phyloP scores from a whole-genome alignment of 345 rosid species.

The Adansonia digitata region DNA sequence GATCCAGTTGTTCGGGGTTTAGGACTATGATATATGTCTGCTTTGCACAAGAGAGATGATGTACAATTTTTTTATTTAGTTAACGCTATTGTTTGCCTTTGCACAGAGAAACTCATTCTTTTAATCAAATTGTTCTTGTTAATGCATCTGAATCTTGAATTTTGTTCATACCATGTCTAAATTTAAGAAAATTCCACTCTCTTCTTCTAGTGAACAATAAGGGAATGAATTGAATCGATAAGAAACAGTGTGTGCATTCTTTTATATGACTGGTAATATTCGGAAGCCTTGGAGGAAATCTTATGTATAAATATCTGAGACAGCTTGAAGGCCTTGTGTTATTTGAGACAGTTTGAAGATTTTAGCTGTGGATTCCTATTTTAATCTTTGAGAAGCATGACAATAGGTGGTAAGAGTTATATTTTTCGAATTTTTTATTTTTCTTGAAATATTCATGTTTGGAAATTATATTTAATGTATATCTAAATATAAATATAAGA shows the following conservation, averaged over 20 bases:
- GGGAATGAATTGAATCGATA: neutral
- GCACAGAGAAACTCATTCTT: constrained; percentile 23
- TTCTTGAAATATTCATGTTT: too few species aligned
- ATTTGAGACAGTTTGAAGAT: neutral
- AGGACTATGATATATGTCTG: neutral
- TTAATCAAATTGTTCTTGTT: constrained; percentile 17
- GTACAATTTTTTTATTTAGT: constrained; percentile 9
- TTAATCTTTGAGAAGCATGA: too few species aligned
- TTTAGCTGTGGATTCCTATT: neutral
- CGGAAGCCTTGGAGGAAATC: neutral
- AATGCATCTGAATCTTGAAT: neutral
- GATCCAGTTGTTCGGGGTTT: neutral
- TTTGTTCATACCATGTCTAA: neutral
- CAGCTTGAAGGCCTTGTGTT: too few species aligned
- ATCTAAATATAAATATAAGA: too few species aligned
- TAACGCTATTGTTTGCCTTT: constrained; percentile 4
- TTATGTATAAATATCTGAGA: neutral
- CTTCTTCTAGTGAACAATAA: neutral
- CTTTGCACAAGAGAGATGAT: neutral
- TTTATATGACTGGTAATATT: neutral
- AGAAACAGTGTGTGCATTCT: neutral
- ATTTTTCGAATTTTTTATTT: too few species aligned
- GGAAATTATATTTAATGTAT: too few species aligned
- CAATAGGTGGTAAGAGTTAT: too few species aligned
- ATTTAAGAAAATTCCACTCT: neutral